Conservation (phyloP, 805 yeast species). For the Kodamaea leandrae region DNA sequence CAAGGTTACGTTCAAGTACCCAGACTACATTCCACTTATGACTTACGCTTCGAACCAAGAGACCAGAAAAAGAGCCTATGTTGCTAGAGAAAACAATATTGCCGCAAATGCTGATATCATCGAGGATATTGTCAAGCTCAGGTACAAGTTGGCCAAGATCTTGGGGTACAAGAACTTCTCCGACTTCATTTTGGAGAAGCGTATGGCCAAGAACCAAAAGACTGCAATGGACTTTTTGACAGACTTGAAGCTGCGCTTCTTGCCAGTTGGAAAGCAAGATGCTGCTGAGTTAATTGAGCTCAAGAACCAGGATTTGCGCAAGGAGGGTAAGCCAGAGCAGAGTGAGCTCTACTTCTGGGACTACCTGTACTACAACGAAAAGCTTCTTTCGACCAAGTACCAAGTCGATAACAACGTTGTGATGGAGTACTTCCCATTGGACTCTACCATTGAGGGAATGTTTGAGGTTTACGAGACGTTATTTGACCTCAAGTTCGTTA, state of each 20-base stretch:
- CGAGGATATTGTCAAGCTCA: conserved; percentile 54
- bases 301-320: conserved; percentile 51
- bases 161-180: conserved; percentile 71
- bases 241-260: conserved; percentile 58
- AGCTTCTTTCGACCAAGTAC: conserved; percentile 63
- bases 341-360: conserved; percentile 65
- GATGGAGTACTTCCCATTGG: conserved; percentile 76
- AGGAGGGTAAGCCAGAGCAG: conserved; percentile 43
- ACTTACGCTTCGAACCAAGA: conserved; percentile 63
- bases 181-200: conserved; percentile 66
- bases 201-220: conserved; percentile 73
- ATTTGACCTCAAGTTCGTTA: conserved; percentile 65
- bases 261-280: conserved; percentile 60
- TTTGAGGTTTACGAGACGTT: conserved; percentile 65
- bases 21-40: conserved; percentile 75
- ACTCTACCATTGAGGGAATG: conserved; percentile 66
- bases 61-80: conserved; percentile 64
- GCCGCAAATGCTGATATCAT: conserved; percentile 63
- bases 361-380: conserved; percentile 60
- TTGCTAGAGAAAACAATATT: conserved; percentile 67
- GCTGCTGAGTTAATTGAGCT: conserved; percentile 45
- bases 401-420: conserved; percentile 70
- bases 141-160: conserved; percentile 59
- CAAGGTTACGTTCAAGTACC: conserved; percentile 78
- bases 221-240: conserved; percentile 59